Percentiles rank a stretch among this genome's conserved stretches.
phyloP scores from a whole-genome alignment of 176 grass and related monocot species.

The Carex scoparia region DNA sequence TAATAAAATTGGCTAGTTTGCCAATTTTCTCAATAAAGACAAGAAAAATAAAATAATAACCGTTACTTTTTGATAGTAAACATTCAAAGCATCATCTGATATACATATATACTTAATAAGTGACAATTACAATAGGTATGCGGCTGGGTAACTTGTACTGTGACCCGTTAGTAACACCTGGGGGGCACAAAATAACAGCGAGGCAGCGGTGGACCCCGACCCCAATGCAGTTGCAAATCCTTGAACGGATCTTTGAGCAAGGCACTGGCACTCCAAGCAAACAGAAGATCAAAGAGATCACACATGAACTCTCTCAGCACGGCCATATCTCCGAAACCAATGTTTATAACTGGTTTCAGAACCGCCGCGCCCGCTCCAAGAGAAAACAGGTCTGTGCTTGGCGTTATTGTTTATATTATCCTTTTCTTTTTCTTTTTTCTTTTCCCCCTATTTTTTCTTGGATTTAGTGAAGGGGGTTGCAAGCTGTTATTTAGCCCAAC shows the following conservation, averaged over 20 bases:
- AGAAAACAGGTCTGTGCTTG: constrained; percentile 51
- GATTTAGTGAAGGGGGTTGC: background rate
- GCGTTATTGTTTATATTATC: background rate
- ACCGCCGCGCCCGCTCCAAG: constrained; percentile 83
- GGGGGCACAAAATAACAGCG: constrained; percentile 74
- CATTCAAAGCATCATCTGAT: background rate
- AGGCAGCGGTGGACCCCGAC: constrained; percentile 97
- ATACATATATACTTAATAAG: background rate
- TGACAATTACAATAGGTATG: constrained; percentile 56
- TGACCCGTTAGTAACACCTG: constrained; percentile 63
- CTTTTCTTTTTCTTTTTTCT: background rate
- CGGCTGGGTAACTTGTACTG: constrained; percentile 69
- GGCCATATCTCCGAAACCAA: constrained; percentile 98
- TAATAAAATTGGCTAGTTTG: background rate
- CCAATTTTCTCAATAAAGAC: background rate
- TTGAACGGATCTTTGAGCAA: constrained; percentile 92
- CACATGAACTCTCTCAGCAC: constrained; percentile 69
- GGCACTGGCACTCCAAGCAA: constrained; percentile 93
- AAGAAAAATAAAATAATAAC: background rate
- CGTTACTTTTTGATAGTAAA: background rate
- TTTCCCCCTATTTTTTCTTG: background rate
- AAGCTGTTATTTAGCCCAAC: background rate
- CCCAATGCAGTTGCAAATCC: constrained; percentile 87
- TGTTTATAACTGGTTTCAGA: constrained; percentile 99
- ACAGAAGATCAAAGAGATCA: constrained; percentile 96